Evolutionary conservation across 2,329 filamentous ascomycete species (phyloP), one percentile per base, ranked within the genome.

Genomic region (Diaporthe caulivora): DNA sequence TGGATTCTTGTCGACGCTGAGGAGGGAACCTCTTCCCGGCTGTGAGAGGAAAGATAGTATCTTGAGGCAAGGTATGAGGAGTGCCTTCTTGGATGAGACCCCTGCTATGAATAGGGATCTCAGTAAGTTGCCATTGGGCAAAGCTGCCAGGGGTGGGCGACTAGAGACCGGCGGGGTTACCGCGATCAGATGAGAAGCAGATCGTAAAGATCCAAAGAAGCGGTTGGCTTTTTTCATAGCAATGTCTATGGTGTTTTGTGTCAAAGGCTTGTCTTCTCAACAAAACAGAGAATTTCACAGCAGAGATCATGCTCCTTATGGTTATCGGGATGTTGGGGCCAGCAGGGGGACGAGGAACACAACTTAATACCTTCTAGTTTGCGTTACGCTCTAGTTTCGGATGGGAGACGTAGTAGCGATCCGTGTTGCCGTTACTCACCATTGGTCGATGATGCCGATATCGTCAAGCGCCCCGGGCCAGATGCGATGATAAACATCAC

Each of bases 1-100:
- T 0, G 85, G 84, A 76, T 90, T 91, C 53, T 82, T 82, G 60
- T 89, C 87, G 21, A 88, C 82, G 75, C 85, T 84, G 77, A 84
- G 76, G 0, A 83, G 69, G 47, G 80, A 80, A 9, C 75, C 77
- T 26, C 82, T 80, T 9, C 78, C 75, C 6, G 83, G 80, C n/a
- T 82, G 81, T 18, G 82, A 80, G 15, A 86, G 80, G 44, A 85
- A 82, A 5, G 81, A 80, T 0, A 86, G 80, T 2, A 84, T 76
- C 0, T 79, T 77, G n/a, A 84, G 77, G 24, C 81, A 80, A 18
- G 81, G 83, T 24, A 81, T 71, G 6, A 86, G 80, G 1, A 86
- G 80, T 69, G 79, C 80, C 31, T 82, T 83, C 72, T 84, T 84
- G 3, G 86, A 88, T 0, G 86, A 88, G 18, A 88, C 80, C 21